Percentiles rank a stretch among this genome's conserved stretches.
Evolutionary conservation across 768 basidiomycete species (phyloP).

Genomic region (Lanmaoa rubissima): DNA sequence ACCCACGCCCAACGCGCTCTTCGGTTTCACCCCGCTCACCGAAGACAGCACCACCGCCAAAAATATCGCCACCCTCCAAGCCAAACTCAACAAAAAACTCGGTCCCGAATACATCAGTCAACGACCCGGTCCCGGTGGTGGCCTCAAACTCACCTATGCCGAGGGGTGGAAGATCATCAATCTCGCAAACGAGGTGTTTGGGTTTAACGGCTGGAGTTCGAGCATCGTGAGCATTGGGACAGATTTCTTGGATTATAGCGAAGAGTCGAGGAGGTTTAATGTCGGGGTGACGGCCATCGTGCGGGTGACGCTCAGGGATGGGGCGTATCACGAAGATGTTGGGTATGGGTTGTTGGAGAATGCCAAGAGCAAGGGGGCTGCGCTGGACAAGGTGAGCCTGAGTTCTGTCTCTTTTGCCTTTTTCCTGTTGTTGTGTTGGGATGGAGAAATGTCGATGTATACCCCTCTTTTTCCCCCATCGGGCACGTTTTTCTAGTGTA

Average conservation of each 20-base stretch:
- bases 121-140: constrained; percentile 84
- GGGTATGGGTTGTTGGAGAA: constrained; percentile 91
- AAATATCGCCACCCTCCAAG: constrained; percentile 68
- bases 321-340: constrained; percentile 88
- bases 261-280: constrained; percentile 61
- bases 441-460: constrained; percentile 5
- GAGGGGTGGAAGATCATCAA: constrained; percentile 99
- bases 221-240: constrained; percentile 70
- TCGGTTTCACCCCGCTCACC: constrained; percentile 34
- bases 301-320: constrained; percentile 84
- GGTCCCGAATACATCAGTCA: constrained; percentile 94
- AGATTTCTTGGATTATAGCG: constrained; percentile 74
- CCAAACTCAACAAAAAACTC: constrained; percentile 80
- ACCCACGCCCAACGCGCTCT: background rate
- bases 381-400: constrained; percentile 84
- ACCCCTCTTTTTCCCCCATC: background rate
- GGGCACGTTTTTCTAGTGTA: constrained; percentile 57
- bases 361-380: constrained; percentile 76
- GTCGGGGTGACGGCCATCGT: constrained; percentile 85
- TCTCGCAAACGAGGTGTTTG: constrained; percentile 97
- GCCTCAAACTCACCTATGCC: constrained; percentile 86
- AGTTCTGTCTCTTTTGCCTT: background rate
- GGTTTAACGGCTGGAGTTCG: constrained; percentile 95
- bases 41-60: constrained; percentile 56
- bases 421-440: too few relatives aligned